A percentile compares a stretch with the other conserved stretches of the same genome.
Evolutionary conservation across 768 basidiomycete genomes (phyloP).

Genomic region (Leucosporidium yakuticum): DNA sequence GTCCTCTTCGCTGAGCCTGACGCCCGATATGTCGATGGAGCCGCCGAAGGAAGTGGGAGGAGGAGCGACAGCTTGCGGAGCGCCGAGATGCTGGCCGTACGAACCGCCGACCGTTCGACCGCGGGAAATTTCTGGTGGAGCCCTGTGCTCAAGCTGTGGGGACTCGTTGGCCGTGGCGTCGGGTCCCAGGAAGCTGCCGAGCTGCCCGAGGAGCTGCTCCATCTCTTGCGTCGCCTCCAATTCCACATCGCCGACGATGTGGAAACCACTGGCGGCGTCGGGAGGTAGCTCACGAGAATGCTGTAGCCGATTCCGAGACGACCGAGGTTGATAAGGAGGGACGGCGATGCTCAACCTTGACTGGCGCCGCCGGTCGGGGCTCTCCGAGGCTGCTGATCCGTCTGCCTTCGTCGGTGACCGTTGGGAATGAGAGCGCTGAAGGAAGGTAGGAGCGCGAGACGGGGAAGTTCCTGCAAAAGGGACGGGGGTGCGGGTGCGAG

Average conservation of each 20-base stretch:
- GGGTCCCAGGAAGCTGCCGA: not conserved
- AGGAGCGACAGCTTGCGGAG: not conserved
- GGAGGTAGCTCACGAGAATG: no score
- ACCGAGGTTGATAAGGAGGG: not conserved
- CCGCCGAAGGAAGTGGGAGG: not conserved
- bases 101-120: not conserved
- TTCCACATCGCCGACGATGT: no score
- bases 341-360: not conserved
- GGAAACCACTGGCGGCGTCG: no score
- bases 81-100: not conserved
- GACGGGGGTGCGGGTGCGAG: no score
- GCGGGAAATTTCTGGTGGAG: not conserved
- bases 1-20: conserved; percentile 23
- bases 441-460: no score
- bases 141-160: not conserved
- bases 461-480: no score
- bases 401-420: no score
- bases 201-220: not conserved
- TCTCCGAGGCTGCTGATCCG: no score
- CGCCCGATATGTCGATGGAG: conserved; percentile 19
- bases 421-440: no score
- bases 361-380: not conserved
- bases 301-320: not conserved
- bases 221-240: conserved; percentile 1
- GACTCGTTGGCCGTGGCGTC: not conserved